Conservation (phyloP, 345 rosid genomes). For the Mallotus nudiflorus region DNA sequence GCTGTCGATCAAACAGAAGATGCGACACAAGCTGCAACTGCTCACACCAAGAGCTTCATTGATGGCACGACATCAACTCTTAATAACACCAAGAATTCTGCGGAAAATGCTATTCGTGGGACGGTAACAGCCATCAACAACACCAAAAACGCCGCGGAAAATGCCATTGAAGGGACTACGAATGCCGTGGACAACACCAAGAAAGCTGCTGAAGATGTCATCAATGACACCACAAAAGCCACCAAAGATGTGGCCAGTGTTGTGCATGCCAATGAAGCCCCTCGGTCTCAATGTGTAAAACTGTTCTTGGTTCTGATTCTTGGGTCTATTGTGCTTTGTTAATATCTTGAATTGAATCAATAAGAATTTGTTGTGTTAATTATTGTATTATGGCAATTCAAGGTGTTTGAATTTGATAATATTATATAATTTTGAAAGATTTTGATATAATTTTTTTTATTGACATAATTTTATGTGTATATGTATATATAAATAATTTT, state of each 20-base stretch:
- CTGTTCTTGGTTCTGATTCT: too few species aligned
- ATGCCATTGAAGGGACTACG: neutral
- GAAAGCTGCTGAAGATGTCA: neutral
- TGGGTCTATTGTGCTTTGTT: too few species aligned
- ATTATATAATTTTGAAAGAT: too few species aligned
- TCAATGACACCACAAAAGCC: slow-evolving; percentile 14
- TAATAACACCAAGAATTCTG: neutral
- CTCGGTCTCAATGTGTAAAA: neutral
- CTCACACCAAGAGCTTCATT: neutral
- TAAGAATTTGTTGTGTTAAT: too few species aligned
- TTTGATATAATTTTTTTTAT: too few species aligned
- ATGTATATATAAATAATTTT: too few species aligned
- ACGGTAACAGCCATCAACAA: too few species aligned
- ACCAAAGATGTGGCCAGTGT: neutral
- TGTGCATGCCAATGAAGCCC: neutral
- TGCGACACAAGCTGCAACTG: neutral
- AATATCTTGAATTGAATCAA: too few species aligned
- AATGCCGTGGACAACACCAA: neutral
- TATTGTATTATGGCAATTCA: too few species aligned
- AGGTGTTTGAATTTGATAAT: too few species aligned
- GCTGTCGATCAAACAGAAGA: neutral
- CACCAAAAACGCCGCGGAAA: neutral
- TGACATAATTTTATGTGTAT: too few species aligned
- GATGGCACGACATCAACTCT: neutral
- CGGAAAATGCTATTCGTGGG: neutral